Conservation (phyloP, 1,284 basidiomycete species). For the Moesziomyces globuligerus region DNA sequence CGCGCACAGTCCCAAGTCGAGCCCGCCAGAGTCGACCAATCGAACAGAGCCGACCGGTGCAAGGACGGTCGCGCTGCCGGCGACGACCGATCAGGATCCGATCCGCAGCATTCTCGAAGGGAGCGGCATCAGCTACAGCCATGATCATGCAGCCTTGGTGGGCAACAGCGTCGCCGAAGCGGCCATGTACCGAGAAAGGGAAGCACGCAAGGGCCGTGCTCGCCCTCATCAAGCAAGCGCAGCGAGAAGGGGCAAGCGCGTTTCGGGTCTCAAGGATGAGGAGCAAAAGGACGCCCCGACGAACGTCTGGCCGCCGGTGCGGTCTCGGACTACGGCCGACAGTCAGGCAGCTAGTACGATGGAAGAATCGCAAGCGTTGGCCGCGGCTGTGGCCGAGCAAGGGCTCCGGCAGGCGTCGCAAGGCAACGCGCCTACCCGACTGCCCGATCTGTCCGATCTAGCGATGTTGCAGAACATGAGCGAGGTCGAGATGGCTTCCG, state of each 20-base stretch:
- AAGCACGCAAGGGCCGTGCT: not conserved
- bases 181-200: slow-evolving; percentile 14
- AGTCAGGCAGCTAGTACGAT: slow-evolving; percentile 1
- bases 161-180: slow-evolving; percentile 32
- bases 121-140: slow-evolving; percentile 33
- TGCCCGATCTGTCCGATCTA: slow-evolving; percentile 22
- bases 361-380: slow-evolving; percentile 23
- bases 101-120: slow-evolving; percentile 30
- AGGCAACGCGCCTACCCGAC: not conserved
- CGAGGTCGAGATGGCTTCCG: slow-evolving; percentile 26
- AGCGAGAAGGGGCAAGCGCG: not conserved
- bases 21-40: not conserved
- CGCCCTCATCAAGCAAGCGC: slow-evolving; percentile 4
- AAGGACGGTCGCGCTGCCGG: not conserved
- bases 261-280: slow-evolving; percentile 3
- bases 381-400: slow-evolving; percentile 22
- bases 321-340: not conserved
- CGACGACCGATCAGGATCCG: slow-evolving; percentile 8
- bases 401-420: slow-evolving; percentile 16
- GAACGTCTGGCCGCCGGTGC: slow-evolving; percentile 27
- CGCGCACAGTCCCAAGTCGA: slow-evolving; percentile 9
- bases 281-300: not conserved
- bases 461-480: slow-evolving; percentile 21
- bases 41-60: not conserved
- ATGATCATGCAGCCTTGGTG: slow-evolving; percentile 28